Conservation (phyloP, 805 yeast species). For the Saccharomycopsis selenospora region DNA sequence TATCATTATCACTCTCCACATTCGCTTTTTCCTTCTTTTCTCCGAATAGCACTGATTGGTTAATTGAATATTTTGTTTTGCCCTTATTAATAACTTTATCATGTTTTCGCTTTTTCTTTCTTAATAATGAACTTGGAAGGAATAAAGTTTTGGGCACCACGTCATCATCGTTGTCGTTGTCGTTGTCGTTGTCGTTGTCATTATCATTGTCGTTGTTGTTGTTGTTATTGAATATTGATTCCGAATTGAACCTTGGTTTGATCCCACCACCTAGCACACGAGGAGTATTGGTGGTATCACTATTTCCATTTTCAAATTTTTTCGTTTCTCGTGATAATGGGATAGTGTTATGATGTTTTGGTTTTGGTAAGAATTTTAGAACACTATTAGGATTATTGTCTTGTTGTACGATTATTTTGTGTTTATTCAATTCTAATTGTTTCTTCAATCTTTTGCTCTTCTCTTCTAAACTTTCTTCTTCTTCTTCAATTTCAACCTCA, state of each 20-base stretch:
- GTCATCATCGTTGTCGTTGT: conserved; percentile 3
- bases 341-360: background rate
- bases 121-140: conserved; percentile 11
- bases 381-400: conserved; percentile 2
- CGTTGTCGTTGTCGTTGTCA: background rate
- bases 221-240: conserved; percentile 14
- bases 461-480: conserved; percentile 3
- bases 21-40: too few relatives aligned
- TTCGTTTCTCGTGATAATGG: background rate
- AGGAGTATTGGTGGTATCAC: background rate
- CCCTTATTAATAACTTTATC: too few relatives aligned
- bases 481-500: background rate
- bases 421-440: background rate
- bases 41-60: too few relatives aligned
- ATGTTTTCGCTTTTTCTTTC: conserved; percentile 9
- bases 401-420: background rate
- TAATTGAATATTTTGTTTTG: too few relatives aligned
- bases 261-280: conserved; percentile 23
- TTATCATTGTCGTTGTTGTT: conserved; percentile 11
- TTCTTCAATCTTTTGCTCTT: conserved; percentile 4
- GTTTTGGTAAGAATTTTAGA: background rate
- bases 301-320: background rate
- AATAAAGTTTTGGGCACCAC: conserved; percentile 5
- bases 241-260: conserved; percentile 25
- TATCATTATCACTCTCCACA: too few relatives aligned